These are phyloP conservation scores for Blastobotrys illinoisensis DNA, from an alignment of 1,139 yeast genomes.

Conservation along the genomic window DNA sequence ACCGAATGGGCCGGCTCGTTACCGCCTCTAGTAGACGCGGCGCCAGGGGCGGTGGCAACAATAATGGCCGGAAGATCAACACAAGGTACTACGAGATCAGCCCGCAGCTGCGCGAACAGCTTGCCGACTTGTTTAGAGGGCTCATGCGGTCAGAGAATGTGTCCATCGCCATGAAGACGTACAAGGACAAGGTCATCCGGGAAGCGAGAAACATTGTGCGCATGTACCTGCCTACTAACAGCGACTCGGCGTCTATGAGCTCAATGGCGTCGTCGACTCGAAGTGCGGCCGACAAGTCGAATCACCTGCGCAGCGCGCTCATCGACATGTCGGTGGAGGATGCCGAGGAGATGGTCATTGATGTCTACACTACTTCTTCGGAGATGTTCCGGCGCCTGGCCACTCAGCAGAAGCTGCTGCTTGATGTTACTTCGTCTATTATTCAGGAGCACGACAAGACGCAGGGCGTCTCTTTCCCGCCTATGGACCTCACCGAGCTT, in stretches of 20 bases:
- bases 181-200: conserved; percentile 59
- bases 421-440: conserved; percentile 65
- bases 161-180: conserved; percentile 55
- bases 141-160: conserved; percentile 60
- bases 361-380: conserved; percentile 58
- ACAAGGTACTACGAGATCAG: conserved; percentile 36
- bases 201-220: conserved; percentile 74
- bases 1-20: conserved; percentile 38
- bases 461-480: conserved; percentile 20
- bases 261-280: conserved; percentile 22
- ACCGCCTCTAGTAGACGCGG: conserved; percentile 1
- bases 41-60: too few relatives aligned
- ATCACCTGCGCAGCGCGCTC: conserved; percentile 47
- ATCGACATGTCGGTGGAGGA: conserved; percentile 65
- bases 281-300: conserved; percentile 29
- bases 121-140: conserved; percentile 48
- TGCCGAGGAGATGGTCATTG: conserved; percentile 63
- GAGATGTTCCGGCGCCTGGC: conserved; percentile 71
- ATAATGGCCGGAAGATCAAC: conserved; percentile 18
- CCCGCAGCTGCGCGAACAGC: conserved; percentile 36
- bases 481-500: conserved; percentile 36
- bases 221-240: conserved; percentile 50
- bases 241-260: conserved; percentile 24
- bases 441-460: neutral
- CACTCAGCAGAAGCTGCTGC: conserved; percentile 69